A percentile compares a stretch with the other conserved stretches of the same genome.
Evolutionary conservation across 2,329 filamentous ascomycete genomes (phyloP).

Genomic region (Chaetomium olivaceum): DNA sequence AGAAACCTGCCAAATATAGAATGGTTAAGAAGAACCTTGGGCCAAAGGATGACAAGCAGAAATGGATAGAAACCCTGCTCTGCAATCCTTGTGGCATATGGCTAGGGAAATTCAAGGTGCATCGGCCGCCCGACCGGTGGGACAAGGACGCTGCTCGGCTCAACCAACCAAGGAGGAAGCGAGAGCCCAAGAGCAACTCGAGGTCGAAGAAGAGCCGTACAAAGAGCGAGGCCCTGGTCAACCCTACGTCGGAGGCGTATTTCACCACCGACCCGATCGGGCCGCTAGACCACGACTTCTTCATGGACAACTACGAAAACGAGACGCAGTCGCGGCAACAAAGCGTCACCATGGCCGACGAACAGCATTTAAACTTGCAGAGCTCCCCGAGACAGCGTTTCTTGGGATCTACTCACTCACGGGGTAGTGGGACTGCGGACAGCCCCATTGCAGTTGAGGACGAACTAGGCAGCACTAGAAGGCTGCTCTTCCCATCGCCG

Average conservation of each 20-base stretch:
- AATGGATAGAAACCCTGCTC: slow-evolving; percentile 71
- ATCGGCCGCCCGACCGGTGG: slow-evolving; percentile 84
- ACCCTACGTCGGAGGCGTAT: slow-evolving; percentile 56
- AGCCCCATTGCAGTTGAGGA: slow-evolving; percentile 58
- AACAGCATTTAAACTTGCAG: slow-evolving; percentile 39
- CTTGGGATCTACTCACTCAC: slow-evolving; percentile 54
- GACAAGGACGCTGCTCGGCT: slow-evolving; percentile 61
- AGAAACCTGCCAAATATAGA: slow-evolving; percentile 66
- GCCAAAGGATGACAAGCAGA: slow-evolving; percentile 61
- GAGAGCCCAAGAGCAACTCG: slow-evolving; percentile 42
- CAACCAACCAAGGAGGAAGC: slow-evolving; percentile 53
- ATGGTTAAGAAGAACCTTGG: slow-evolving; percentile 74
- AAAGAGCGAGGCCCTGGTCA: slow-evolving; percentile 49
- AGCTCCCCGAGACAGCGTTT: slow-evolving; percentile 39
- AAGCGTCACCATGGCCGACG: slow-evolving; percentile 24
- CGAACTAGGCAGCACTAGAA: slow-evolving; percentile 60
- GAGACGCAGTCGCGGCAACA: slow-evolving; percentile 22
- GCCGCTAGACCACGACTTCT: slow-evolving; percentile 43
- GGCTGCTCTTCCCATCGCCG: slow-evolving; percentile 76
- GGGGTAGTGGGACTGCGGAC: slow-evolving; percentile 55
- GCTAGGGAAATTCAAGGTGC: slow-evolving; percentile 83
- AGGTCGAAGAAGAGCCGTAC: slow-evolving; percentile 53
- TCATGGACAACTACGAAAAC: slow-evolving; percentile 31
- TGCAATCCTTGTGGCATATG: slow-evolving; percentile 95
- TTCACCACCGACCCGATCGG: slow-evolving; percentile 55